Evolutionary conservation across 345 rosid genomes (phyloP).

Genomic region (Anacardium occidentale): DNA sequence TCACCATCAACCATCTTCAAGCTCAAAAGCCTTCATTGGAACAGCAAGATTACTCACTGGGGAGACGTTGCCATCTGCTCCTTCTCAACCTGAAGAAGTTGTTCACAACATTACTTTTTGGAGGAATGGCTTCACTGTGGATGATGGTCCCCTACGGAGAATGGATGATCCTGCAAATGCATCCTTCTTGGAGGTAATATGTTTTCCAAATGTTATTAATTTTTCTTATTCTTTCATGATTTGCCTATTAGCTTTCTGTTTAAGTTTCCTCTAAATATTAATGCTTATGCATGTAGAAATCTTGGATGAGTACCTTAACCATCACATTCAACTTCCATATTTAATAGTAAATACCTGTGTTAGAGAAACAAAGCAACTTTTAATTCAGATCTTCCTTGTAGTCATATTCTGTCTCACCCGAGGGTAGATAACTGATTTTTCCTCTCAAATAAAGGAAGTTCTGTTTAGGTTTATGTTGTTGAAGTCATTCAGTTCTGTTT

Average conservation of each 20-base stretch:
- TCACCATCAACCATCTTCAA: constrained; percentile 42
- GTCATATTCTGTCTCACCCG: too few relatives aligned
- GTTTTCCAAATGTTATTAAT: not conserved
- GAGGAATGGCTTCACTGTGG: constrained; percentile 79
- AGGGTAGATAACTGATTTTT: too few relatives aligned
- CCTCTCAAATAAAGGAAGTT: too few relatives aligned
- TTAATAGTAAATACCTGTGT: not conserved
- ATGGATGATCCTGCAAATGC: constrained; percentile 81
- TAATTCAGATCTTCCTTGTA: not conserved
- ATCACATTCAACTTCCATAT: not conserved
- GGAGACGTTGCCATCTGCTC: constrained; percentile 37
- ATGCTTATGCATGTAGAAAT: not conserved
- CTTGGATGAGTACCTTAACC: not conserved
- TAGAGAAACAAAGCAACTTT: not conserved
- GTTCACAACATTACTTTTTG: too few relatives aligned
- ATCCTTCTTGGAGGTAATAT: constrained; percentile 72
- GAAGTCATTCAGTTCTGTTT: too few relatives aligned
- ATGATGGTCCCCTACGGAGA: constrained; percentile 80
- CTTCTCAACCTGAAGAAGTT: too few relatives aligned
- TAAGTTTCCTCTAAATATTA: not conserved
- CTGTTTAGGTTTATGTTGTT: too few relatives aligned
- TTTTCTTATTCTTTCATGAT: not conserved
- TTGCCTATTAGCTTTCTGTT: not conserved
- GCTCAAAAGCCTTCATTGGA: constrained; percentile 72
- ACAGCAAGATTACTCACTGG: constrained; percentile 73